These are phyloP conservation scores for Talaromyces marneffei DNA, from an alignment of 2,329 filamentous ascomycete species.

Conservation along the genomic window DNA sequence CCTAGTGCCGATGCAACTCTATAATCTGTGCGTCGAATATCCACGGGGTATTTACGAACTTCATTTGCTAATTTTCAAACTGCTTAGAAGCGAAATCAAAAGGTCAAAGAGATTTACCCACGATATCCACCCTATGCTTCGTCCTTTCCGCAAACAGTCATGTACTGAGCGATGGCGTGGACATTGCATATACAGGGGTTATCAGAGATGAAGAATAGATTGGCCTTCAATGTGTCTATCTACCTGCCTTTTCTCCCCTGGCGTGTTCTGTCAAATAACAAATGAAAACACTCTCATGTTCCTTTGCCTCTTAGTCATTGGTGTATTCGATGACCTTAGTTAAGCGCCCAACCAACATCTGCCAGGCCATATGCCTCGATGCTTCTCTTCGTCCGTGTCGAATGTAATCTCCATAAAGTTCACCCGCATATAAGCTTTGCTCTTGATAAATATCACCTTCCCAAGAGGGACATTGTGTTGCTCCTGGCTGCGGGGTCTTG, in stretches of 20 bases:
- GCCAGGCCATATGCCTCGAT: neutral
- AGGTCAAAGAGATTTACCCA: neutral
- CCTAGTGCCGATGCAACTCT: conserved; percentile 5
- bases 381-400: neutral
- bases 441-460: neutral
- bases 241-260: neutral
- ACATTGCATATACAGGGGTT: neutral
- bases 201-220: neutral
- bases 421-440: neutral
- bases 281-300: neutral
- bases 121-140: neutral
- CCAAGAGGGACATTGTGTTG: neutral
- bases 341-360: neutral
- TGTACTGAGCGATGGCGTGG: neutral
- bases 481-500: neutral
- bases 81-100: neutral
- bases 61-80: neutral
- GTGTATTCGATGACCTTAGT: neutral
- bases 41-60: neutral
- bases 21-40: conserved; percentile 1
- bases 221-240: neutral
- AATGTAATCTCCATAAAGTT: neutral
- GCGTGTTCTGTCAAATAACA: neutral
- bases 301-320: neutral
- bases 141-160: neutral